Evolutionary conservation across 2,329 filamentous ascomycete genomes (phyloP).

Genomic region (Xylaria sp.): DNA sequence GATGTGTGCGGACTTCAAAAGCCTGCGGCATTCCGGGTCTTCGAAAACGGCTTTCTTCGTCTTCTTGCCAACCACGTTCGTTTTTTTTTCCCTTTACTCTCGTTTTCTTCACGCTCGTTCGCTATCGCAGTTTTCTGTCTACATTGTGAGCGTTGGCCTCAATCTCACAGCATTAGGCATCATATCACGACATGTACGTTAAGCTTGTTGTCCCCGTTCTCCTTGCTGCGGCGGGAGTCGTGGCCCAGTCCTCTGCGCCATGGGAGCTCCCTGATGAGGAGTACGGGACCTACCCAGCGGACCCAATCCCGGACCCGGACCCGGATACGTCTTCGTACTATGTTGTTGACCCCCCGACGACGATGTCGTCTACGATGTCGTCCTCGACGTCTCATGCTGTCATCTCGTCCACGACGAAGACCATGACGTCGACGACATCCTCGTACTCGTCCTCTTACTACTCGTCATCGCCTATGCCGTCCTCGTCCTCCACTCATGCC

Average conservation of each 20-base stretch:
- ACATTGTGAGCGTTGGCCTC: not conserved
- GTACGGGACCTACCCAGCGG: not conserved
- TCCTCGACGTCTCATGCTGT: not conserved
- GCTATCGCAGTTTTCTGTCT: not conserved
- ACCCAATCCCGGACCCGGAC: too few relatives aligned
- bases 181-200: constrained; percentile 28
- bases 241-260: not conserved
- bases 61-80: constrained; percentile 11
- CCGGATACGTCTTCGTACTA: too few relatives aligned
- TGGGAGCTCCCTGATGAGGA: not conserved
- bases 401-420: constrained; percentile 2
- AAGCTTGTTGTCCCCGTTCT: constrained; percentile 24
- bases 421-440: not conserved
- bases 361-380: not conserved
- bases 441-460: not conserved
- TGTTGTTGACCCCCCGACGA: too few relatives aligned
- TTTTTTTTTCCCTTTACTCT: not conserved
- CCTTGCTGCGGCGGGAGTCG: constrained; percentile 18
- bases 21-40: constrained; percentile 11
- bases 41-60: constrained; percentile 4
- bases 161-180: constrained; percentile 2
- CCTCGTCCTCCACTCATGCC: constrained; percentile 2
- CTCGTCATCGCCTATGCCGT: not conserved
- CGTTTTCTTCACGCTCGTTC: constrained; percentile 6
- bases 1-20: constrained; percentile 23